Percentiles rank a stretch among this genome's conserved stretches.
phyloP scores from a whole-genome alignment of 768 basidiomycete species.

The Tylopilus intermedius region DNA sequence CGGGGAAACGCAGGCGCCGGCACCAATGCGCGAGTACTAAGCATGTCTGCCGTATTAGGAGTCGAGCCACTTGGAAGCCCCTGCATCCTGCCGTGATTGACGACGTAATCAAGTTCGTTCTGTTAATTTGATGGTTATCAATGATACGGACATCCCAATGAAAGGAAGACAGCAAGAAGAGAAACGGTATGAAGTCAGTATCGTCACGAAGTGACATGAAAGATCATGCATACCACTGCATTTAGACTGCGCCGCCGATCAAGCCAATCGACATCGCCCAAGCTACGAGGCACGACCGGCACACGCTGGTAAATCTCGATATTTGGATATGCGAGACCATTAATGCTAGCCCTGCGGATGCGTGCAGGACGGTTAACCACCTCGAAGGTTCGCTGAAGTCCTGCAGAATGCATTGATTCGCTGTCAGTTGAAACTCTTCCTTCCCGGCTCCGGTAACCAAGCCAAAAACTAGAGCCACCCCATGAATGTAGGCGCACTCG shows the following conservation, averaged over 20 bases:
- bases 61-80: slow-evolving; percentile 37
- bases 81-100: slow-evolving; percentile 49
- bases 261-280: slow-evolving; percentile 77
- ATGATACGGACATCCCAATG: slow-evolving; percentile 1
- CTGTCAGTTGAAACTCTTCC: slow-evolving; percentile 40
- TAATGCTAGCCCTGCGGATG: slow-evolving; percentile 48
- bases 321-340: slow-evolving; percentile 38
- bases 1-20: slow-evolving; percentile 24
- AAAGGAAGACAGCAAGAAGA: slow-evolving; percentile 1
- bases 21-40: slow-evolving; percentile 39
- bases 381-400: slow-evolving; percentile 40
- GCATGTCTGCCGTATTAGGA: slow-evolving; percentile 48
- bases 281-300: slow-evolving; percentile 44
- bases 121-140: slow-evolving; percentile 28
- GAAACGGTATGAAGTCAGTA: slow-evolving; percentile 18
- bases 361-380: slow-evolving; percentile 47
- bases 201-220: slow-evolving; percentile 16
- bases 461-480: slow-evolving; percentile 36
- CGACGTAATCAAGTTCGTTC: slow-evolving; percentile 71
- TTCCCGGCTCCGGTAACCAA: slow-evolving; percentile 32
- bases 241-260: slow-evolving; percentile 67
- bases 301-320: slow-evolving; percentile 44
- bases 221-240: slow-evolving; percentile 51
- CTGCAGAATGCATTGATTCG: slow-evolving; percentile 31
- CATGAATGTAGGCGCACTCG: slow-evolving; percentile 34